These are phyloP conservation scores for Chalaropsis ovoidea DNA, from an alignment of 2,329 filamentous ascomycete genomes.

Conservation along the genomic window DNA sequence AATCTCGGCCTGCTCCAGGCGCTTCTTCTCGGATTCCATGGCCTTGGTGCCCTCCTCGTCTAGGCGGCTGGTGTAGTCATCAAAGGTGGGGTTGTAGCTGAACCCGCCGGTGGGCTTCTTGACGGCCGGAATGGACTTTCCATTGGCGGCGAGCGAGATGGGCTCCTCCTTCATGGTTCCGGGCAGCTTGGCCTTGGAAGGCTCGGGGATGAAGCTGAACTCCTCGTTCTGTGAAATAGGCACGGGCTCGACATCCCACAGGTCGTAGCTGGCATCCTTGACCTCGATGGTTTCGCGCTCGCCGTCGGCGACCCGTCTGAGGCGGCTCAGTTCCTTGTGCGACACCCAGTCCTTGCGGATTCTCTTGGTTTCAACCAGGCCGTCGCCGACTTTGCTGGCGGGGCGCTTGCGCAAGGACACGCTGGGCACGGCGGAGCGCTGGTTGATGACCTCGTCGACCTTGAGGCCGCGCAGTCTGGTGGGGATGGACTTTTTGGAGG, in stretches of 20 bases:
- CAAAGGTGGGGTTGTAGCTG: constrained; percentile 85
- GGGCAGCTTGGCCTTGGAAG: constrained; percentile 59
- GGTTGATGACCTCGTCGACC: constrained; percentile 81
- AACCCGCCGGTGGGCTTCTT: constrained; percentile 68
- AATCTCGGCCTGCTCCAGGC: constrained; percentile 55
- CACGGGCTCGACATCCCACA: constrained; percentile 51
- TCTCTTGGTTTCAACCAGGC: constrained; percentile 63
- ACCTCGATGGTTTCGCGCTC: constrained; percentile 47
- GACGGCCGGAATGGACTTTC: constrained; percentile 69
- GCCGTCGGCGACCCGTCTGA: constrained; percentile 71
- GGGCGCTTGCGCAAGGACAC: constrained; percentile 69
- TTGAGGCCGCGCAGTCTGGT: constrained; percentile 70
- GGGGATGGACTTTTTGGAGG: constrained; percentile 53
- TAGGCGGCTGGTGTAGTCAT: constrained; percentile 72
- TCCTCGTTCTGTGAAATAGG: constrained; percentile 34
- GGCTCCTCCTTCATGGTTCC: constrained; percentile 65
- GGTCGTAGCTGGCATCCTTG: constrained; percentile 61
- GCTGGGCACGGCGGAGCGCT: constrained; percentile 70
- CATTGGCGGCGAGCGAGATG: constrained; percentile 70
- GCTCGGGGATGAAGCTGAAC: constrained; percentile 57
- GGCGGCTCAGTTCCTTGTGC: constrained; percentile 67
- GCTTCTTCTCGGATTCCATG: constrained; percentile 65
- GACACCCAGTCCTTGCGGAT: constrained; percentile 70
- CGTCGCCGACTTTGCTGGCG: constrained; percentile 59
- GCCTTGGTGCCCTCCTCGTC: constrained; percentile 66